Conservation (phyloP, 805 yeast species). For the Candida multigemmis region DNA sequence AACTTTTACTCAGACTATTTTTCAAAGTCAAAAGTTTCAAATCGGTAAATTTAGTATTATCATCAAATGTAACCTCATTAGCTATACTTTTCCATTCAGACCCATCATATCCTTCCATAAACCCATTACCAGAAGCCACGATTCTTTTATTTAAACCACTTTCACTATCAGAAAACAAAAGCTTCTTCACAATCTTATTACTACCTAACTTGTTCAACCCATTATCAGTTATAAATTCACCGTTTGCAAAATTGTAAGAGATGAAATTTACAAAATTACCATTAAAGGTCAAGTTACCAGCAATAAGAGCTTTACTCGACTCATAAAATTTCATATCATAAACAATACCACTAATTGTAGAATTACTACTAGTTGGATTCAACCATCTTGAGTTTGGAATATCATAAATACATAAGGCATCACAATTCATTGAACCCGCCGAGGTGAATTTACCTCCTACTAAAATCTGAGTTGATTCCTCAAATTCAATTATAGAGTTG, state of each 20-base stretch:
- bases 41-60: constrained; percentile 33
- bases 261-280: constrained; percentile 32
- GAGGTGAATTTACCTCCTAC: constrained; percentile 68
- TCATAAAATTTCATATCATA: constrained; percentile 42
- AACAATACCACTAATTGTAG: constrained; percentile 39
- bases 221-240: constrained; percentile 10
- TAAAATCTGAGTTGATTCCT: constrained; percentile 30
- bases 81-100: constrained; percentile 39
- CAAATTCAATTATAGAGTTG: constrained; percentile 26
- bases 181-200: constrained; percentile 15
- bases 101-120: constrained; percentile 36
- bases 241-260: constrained; percentile 42
- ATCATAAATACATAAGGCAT: constrained; percentile 59
- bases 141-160: constrained; percentile 30
- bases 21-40: constrained; percentile 32
- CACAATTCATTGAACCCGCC: constrained; percentile 51
- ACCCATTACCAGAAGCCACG: constrained; percentile 23
- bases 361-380: constrained; percentile 17
- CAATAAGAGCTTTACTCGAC: constrained; percentile 27
- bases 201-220: constrained; percentile 12
- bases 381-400: constrained; percentile 46
- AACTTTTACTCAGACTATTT: constrained; percentile 9
- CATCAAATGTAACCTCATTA: constrained; percentile 13
- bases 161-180: constrained; percentile 36
- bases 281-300: constrained; percentile 44